Base-by-base conservation (phyloP, 1,139 yeast genomes). In the Blastobotrys raffinosifermentans region DNA sequence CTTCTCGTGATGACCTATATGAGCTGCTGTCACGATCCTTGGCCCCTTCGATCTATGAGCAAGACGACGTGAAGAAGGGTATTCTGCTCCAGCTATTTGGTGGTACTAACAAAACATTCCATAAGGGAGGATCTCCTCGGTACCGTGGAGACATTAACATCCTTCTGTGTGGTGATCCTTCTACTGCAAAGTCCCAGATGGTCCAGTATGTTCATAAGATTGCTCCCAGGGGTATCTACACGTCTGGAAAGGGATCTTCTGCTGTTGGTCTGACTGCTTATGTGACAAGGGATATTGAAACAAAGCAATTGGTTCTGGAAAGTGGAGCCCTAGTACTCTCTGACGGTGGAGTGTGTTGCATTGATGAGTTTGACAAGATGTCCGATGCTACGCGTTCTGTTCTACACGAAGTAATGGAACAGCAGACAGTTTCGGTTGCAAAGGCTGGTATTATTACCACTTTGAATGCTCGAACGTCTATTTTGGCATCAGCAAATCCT, bases 181-280 rank as follows among this genome's bases (percentile, higher is more conserved):
- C 97, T 7, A 91, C 99, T 3, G 80, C 97, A 9, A 91, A 91
- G 59, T 91, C 98, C 2, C 99, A 91, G 61, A 67, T 91, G 40
- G 69, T 91, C 49, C 93, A 87, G 55, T 91, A 91, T 50, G 97
- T 91, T 35, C 98, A 91, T 63, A 86, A 89, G 57, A 91, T 91
- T 49, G 94, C 98, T 0, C 99, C 99, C 27, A 72, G 98, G 57
- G 98, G 98, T 50, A 86, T 93, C 29, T 91, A 89, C 60, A 91
- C 99, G 1, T 87, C 96, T 1, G 99, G 99, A 63, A 91, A 91
- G 56, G 98, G 98, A 38, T 87, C 97, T 0, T 91, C 98, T 17
- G 99, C 99, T 0, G 99, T 91, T 39, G 99, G 99, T 68, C 71
- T 91, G 57, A 91, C 99, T 0, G 98, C 99, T 1, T 91, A 91